phyloP scores from a whole-genome alignment of 2,329 filamentous ascomycete genomes.

The Diaporthe vaccinii region DNA sequence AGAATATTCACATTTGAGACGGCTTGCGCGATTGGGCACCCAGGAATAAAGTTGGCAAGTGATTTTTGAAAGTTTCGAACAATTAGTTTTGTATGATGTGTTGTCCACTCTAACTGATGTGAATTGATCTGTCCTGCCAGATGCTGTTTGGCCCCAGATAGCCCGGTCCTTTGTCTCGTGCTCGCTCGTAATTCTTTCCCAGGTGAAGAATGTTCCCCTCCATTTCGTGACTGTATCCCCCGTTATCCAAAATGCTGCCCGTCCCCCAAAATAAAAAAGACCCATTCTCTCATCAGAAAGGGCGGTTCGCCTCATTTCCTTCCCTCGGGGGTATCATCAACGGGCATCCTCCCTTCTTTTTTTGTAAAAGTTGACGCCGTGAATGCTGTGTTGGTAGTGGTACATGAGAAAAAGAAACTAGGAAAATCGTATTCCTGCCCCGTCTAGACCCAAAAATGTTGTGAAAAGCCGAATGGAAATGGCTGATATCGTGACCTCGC shows the following conservation, averaged over 20 bases:
- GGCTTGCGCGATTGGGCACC: background rate
- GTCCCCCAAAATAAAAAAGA: background rate
- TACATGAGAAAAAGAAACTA: constrained; percentile 39
- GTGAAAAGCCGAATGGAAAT: constrained; percentile 42
- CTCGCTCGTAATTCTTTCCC: constrained; percentile 33
- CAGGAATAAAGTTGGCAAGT: background rate
- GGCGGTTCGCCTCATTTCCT: constrained; percentile 35
- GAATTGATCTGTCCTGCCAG: constrained; percentile 20
- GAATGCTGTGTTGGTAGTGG: constrained; percentile 40
- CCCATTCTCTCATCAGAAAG: constrained; percentile 23
- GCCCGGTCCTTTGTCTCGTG: constrained; percentile 34
- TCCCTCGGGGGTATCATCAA: constrained; percentile 41
- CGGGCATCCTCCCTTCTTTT: constrained; percentile 40
- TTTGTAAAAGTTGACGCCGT: constrained; percentile 36
- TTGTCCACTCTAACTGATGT: constrained; percentile 24
- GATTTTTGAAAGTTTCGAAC: background rate
- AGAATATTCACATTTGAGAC: background rate
- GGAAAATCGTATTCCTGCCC: constrained; percentile 20
- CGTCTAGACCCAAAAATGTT: constrained; percentile 13
- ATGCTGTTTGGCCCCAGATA: constrained; percentile 4
- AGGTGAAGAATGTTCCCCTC: background rate
- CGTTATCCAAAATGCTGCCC: constrained; percentile 18
- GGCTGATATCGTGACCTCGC: constrained; percentile 26
- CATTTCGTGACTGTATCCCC: constrained; percentile 15
- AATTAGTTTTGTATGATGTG: constrained; percentile 31